Conservation (phyloP, 129 eudicot species). For the Flaveria brownii region DNA sequence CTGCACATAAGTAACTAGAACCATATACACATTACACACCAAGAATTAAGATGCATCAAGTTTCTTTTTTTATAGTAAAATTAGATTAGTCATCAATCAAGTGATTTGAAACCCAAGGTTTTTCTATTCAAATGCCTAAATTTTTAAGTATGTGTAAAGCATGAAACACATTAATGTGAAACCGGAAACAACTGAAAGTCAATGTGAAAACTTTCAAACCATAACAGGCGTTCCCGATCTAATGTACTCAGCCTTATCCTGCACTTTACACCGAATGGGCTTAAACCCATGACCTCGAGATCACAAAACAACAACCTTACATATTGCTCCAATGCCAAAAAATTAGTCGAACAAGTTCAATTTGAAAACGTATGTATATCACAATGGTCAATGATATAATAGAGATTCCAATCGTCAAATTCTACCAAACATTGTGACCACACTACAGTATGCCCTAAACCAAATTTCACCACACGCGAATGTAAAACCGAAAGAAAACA, state of each 20-base stretch:
- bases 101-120: neutral
- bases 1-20: neutral
- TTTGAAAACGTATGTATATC: neutral
- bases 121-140: neutral
- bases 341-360: neutral
- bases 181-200: too few relatives aligned
- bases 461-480: constrained; percentile 7
- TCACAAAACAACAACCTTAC: too few relatives aligned
- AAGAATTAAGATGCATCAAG: neutral
- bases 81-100: constrained; percentile 6
- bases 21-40: constrained; percentile 8
- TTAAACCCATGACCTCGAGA: too few relatives aligned
- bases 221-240: too few relatives aligned
- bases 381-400: neutral
- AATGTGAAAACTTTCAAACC: too few relatives aligned
- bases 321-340: too few relatives aligned
- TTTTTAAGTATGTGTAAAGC: neutral
- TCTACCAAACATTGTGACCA: neutral
- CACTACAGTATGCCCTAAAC: constrained; percentile 21
- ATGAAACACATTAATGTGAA: constrained; percentile 1
- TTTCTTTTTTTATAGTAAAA: neutral
- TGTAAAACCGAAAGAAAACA: neutral
- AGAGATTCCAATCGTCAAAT: neutral
- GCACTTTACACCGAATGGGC: too few relatives aligned
- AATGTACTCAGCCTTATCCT: too few relatives aligned